phyloP scores from a whole-genome alignment of 805 yeast genomes.

The Pichia paraexigua region DNA sequence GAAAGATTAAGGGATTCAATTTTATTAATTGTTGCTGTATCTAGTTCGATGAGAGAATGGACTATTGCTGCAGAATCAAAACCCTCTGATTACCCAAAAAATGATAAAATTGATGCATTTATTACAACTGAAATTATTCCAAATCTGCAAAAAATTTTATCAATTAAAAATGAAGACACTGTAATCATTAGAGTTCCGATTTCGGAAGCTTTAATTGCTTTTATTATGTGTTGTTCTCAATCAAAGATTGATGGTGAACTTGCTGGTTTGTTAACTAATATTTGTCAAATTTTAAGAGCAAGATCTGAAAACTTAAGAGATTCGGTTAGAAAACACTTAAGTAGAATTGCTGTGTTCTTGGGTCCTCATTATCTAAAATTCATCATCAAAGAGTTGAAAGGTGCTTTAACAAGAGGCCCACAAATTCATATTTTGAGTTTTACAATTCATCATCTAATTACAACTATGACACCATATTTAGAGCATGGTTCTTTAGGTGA shows the following conservation, averaged over 20 bases:
- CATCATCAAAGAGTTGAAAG: constrained; percentile 65
- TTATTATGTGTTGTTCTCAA: constrained; percentile 53
- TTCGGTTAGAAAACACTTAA: constrained; percentile 67
- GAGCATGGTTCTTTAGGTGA: constrained; percentile 71
- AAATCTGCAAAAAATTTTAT: constrained; percentile 50
- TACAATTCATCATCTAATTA: constrained; percentile 70
- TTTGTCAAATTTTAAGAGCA: constrained; percentile 84
- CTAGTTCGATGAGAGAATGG: constrained; percentile 34
- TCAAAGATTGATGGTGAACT: constrained; percentile 49
- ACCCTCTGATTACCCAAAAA: constrained; percentile 30
- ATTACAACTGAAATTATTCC: constrained; percentile 54
- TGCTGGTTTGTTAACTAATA: constrained; percentile 75
- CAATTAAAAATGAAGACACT: constrained; percentile 69
- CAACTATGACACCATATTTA: constrained; percentile 36
- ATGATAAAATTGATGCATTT: constrained; percentile 35
- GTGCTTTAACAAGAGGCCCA: constrained; percentile 81
- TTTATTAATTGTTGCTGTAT: constrained; percentile 46
- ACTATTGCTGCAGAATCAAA: constrained; percentile 4
- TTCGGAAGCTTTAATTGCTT: constrained; percentile 69
- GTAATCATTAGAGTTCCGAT: constrained; percentile 67
- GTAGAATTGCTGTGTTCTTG: constrained; percentile 51
- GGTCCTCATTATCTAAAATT: constrained; percentile 72
- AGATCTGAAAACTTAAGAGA: constrained; percentile 86
- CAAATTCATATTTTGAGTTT: constrained; percentile 89
- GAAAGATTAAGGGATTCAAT: constrained; percentile 51